These are phyloP conservation scores for Eucalyptus cloeziana DNA, from an alignment of 345 rosid species.

Conservation along the genomic window DNA sequence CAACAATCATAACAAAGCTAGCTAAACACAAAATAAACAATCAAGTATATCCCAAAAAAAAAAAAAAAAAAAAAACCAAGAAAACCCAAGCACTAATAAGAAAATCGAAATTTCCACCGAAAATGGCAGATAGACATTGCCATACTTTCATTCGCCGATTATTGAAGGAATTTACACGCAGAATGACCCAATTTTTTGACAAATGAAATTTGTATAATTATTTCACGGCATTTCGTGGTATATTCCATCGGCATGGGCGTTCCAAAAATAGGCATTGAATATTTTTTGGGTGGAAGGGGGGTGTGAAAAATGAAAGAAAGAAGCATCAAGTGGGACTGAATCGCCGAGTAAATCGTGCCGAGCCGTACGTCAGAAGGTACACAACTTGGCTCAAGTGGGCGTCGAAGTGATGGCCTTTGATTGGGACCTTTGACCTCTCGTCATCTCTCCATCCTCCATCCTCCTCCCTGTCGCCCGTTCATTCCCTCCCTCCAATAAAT, in stretches of 20 bases:
- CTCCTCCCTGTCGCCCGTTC: neutral
- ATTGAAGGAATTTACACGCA: fast-evolving
- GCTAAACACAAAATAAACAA: neutral
- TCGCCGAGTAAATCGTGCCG: neutral
- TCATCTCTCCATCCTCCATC: neutral
- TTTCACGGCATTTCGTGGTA: neutral
- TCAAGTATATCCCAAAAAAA: neutral
- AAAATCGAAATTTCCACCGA: neutral
- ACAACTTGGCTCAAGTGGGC: neutral
- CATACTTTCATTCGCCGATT: neutral
- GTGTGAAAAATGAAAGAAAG: neutral
- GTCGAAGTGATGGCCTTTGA: neutral
- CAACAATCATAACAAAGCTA: neutral
- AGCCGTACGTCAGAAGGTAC: neutral
- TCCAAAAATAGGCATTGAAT: too few species aligned
- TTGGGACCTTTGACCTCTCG: neutral
- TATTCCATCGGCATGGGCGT: too few species aligned
- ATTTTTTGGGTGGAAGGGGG: too few species aligned
- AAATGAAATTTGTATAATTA: neutral
- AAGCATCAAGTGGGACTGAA: neutral
- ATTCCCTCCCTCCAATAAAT: neutral
- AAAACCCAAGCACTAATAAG: neutral
- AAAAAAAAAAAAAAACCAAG: neutral
- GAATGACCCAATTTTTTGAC: neutral
- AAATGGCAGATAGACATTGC: neutral